Base-by-base conservation (phyloP, 176 grass and related monocot genomes). In the Aegilops tauschii region DNA sequence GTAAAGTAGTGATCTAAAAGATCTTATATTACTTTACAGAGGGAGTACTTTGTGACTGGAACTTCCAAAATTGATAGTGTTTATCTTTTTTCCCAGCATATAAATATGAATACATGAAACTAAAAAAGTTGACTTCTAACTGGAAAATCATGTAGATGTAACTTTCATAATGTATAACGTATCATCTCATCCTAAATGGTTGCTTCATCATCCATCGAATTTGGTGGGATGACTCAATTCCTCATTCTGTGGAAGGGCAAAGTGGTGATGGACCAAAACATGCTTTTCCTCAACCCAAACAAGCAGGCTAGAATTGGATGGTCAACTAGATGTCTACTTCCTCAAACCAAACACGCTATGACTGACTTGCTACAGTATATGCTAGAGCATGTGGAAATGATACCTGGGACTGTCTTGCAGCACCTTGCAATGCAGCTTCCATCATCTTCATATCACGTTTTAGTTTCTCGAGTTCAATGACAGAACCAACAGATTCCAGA, bases 401-500 rank as follows among this genome's bases (percentile, higher is more conserved):
- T 93, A 98, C 97, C 97, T 99, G 94, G 7, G 97, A 93, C 88
- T 99, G 97, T 85, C 97, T 99, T 83, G 97, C 97, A 85, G 97
- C 97, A 68, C 97, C 97, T 93, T 97, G 94, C 68, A 99, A 86
- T 93, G 97, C 97, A 92, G 97, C 90, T 83, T 99, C 97, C 97
- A 99, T 97, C 94, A 97, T 94, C 77, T 94, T 93, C 92, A 99
- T 94, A 85, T 99, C 94, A 76, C 83, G 76, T 82, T 87, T 97
- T 76, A 99, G 79, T 86, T 94, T 94, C 73, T 99, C 94, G 61
- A 93, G 40, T 87, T 96, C 94, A 84, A 44, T 17, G 1, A 83
- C 29, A 59, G 87, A 87, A 85, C 84, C 83, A 36, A 61, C 52
- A 87, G 84, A 85, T 77, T 73, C 89, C 59, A 65, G 70, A 71